phyloP scores from a whole-genome alignment of 1,139 yeast genomes.

The Geotrichum restrictum region DNA sequence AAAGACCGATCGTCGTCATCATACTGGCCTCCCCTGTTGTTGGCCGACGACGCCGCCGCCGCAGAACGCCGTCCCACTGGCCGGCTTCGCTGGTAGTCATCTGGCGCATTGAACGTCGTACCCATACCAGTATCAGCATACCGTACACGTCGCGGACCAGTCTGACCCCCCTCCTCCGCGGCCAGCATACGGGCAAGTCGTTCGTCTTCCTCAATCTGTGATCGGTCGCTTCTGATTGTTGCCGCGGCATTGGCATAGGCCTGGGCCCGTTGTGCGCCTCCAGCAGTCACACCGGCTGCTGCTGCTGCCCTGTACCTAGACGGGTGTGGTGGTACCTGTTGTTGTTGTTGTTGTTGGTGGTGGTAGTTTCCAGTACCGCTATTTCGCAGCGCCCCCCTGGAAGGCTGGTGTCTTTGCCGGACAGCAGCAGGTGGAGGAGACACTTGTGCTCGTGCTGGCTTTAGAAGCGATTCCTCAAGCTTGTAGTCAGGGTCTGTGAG shows the following conservation, averaged over 20 bases:
- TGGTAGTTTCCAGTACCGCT: no score
- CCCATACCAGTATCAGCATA: slow-evolving; percentile 24
- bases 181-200: slow-evolving; percentile 77
- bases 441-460: slow-evolving; percentile 10
- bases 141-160: slow-evolving; percentile 26
- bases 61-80: slow-evolving; percentile 19
- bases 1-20: slow-evolving; percentile 45
- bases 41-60: slow-evolving; percentile 2
- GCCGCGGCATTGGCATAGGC: slow-evolving; percentile 16
- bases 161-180: slow-evolving; percentile 49
- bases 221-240: slow-evolving; percentile 26
- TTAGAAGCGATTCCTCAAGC: slow-evolving; percentile 50
- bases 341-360: not conserved
- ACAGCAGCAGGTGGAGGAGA: slow-evolving; percentile 31
- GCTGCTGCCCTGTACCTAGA: slow-evolving; percentile 16
- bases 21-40: slow-evolving; percentile 31
- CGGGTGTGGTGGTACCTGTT: slow-evolving; percentile 11
- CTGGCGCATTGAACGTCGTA: slow-evolving; percentile 18
- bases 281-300: slow-evolving; percentile 6
- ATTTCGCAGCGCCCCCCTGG: slow-evolving; percentile 26
- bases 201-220: slow-evolving; percentile 73
- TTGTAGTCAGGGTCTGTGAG: slow-evolving; percentile 71
- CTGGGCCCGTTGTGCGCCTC: slow-evolving; percentile 15
- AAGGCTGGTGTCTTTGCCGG: slow-evolving; percentile 34
- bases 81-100: slow-evolving; percentile 8